Base-by-base conservation (phyloP, 177 flowering plant genomes). In the Telopea speciosissima region DNA sequence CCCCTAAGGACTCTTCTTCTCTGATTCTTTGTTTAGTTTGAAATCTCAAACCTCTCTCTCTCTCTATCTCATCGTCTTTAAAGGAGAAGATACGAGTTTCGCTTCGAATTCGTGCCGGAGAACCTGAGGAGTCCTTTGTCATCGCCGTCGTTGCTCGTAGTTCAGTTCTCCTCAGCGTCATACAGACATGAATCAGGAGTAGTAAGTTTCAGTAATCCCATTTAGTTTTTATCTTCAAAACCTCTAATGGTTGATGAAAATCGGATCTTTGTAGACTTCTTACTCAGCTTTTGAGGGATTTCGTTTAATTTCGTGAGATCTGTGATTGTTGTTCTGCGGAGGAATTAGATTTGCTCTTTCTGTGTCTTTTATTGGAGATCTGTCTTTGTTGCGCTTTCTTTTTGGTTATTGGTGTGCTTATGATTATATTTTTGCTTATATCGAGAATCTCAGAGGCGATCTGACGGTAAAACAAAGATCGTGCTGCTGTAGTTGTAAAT, bases 111-210 rank as follows among this genome's bases (percentile, higher is more conserved):
- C 49, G 63, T 54, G 71, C 69, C 72, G 74, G 71, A 66, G 45
- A 24, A 17, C 6, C 63, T 36, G 65, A 72, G 64, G 44, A 66
- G 21, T 70, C 45, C 67, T 36, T 25, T 44, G 61, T 44, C 25
- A 24, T 70, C 26, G 22, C 44, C 67, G 45, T 26, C 25, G 17
- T 65, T 24, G 63, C 22, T 9, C 45, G 44, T 58, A 26, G 1
- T 24, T 25, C 8, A 23, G 23, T 49, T 60, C 28, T 24, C 54
- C 45, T 56, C 17, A 44, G 23, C 65, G 19, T 1, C 26, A 24
- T 70, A 19, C 22, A 65, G 70, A 59, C 80, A 88, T 88, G 91
- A 86, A 84, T 83, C 83, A 85, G 21, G 92, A 88, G 76, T 88
- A 88, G 92, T 88, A 79, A 82, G 92, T 72, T 71, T 24, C 31